These are phyloP conservation scores for Canavalia gladiata DNA, from an alignment of 306 rosid species.

Conservation along the genomic window DNA sequence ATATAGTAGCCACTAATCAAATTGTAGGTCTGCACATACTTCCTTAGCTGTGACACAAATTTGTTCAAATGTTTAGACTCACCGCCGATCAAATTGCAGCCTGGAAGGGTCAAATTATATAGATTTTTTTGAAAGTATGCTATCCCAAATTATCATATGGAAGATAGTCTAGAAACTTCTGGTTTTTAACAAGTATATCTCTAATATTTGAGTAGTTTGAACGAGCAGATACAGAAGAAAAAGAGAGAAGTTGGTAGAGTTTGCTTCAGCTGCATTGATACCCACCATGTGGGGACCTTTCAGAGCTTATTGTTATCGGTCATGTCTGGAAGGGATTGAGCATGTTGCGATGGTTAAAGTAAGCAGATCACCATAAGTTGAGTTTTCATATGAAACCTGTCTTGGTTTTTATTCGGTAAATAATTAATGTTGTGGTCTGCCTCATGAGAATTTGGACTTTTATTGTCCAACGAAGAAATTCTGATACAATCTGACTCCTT, in stretches of 20 bases:
- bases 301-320: slow-evolving; percentile 67
- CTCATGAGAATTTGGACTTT: neutral
- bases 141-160: neutral
- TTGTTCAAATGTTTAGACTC: neutral
- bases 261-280: slow-evolving; percentile 61
- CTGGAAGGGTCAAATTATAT: neutral
- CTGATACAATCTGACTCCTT: neutral
- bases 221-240: slow-evolving; percentile 75
- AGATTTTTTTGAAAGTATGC: neutral
- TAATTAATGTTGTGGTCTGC: neutral
- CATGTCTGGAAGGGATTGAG: slow-evolving; percentile 75
- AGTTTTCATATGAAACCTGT: neutral
- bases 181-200: neutral
- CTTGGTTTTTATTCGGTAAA: slow-evolving; percentile 18
- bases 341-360: slow-evolving; percentile 90
- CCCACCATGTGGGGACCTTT: slow-evolving; percentile 85
- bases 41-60: neutral
- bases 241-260: slow-evolving; percentile 65
- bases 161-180: neutral
- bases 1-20: neutral
- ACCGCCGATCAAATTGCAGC: neutral
- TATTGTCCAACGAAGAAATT: neutral
- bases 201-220: slow-evolving; percentile 30
- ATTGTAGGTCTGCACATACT: neutral
- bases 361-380: slow-evolving; percentile 37